Conservation (phyloP, 495 filamentous ascomycete genomes). For the Penicillium bialowiezense region DNA sequence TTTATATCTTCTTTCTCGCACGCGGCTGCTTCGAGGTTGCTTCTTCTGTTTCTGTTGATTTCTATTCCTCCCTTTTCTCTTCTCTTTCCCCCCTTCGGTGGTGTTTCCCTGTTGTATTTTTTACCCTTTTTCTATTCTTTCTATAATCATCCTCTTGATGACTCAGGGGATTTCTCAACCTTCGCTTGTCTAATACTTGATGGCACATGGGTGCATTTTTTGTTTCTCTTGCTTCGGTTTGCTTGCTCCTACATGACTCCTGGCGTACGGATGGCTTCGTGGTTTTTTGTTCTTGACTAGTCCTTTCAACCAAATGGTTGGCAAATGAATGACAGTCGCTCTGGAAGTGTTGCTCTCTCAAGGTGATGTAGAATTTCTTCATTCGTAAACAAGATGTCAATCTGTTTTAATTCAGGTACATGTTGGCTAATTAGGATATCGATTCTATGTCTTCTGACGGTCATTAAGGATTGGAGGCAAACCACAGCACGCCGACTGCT, state of each 20-base stretch:
- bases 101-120: conserved; percentile 18
- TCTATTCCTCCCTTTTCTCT: conserved; percentile 11
- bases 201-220: conserved; percentile 23
- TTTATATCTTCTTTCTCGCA: conserved; percentile 6
- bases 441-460: too few relatives aligned
- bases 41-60: conserved; percentile 25
- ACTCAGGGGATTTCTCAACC: conserved; percentile 15
- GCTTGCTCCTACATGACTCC: conserved; percentile 29
- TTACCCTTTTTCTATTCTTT: conserved; percentile 1
- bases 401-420: background rate
- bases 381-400: background rate
- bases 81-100: too few relatives aligned
- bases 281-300: conserved; percentile 19
- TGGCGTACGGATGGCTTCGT: conserved; percentile 29
- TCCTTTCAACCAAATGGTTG: conserved; percentile 16
- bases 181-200: conserved; percentile 35
- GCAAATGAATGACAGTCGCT: conserved; percentile 20
- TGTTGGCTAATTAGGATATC: too few relatives aligned
- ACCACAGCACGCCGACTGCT: too few relatives aligned
- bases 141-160: conserved; percentile 18
- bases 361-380: background rate
- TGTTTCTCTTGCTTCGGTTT: conserved; percentile 16
- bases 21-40: conserved; percentile 24
- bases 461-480: too few relatives aligned
- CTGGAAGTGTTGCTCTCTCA: background rate